Conservation (phyloP, 1,284 basidiomycete species). For the Vanrija humicola region DNA sequence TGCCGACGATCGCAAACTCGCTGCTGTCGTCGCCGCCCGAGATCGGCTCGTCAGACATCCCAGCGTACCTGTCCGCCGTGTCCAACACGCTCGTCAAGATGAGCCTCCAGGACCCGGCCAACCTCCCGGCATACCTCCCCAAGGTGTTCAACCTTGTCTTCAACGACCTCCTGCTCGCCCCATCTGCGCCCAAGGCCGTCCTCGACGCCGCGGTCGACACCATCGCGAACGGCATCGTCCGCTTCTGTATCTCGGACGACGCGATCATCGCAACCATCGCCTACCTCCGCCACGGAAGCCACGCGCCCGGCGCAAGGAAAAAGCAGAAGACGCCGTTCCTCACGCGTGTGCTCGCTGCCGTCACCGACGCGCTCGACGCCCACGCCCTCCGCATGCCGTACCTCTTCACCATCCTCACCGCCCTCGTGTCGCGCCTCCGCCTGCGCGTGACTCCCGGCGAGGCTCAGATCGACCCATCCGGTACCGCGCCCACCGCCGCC, state of each 20-base stretch:
- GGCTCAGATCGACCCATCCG: slow-evolving; percentile 48
- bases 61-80: slow-evolving; percentile 59
- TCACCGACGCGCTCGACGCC: slow-evolving; percentile 64
- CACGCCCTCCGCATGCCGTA: slow-evolving; percentile 65
- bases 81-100: slow-evolving; percentile 44
- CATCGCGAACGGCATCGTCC: slow-evolving; percentile 56
- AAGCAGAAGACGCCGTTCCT: slow-evolving; percentile 59
- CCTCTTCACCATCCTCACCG: slow-evolving; percentile 57
- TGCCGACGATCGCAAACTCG: slow-evolving; percentile 67
- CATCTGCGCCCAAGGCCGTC: slow-evolving; percentile 27
- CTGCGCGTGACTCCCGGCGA: slow-evolving; percentile 36
- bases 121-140: slow-evolving; percentile 52
- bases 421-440: slow-evolving; percentile 51
- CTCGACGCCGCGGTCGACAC: slow-evolving; percentile 61
- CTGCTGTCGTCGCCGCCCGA: slow-evolving; percentile 70
- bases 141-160: slow-evolving; percentile 74
- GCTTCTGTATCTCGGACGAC: slow-evolving; percentile 65
- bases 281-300: slow-evolving; percentile 37
- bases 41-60: slow-evolving; percentile 52
- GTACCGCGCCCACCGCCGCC: slow-evolving; percentile 60
- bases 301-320: slow-evolving; percentile 44
- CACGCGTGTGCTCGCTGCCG: slow-evolving; percentile 60
- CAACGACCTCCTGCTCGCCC: slow-evolving; percentile 56
- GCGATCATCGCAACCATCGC: slow-evolving; percentile 57
- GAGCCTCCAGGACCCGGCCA: slow-evolving; percentile 39